Base-by-base conservation (phyloP, 495 filamentous ascomycete species). In the Collariella sp. region DNA sequence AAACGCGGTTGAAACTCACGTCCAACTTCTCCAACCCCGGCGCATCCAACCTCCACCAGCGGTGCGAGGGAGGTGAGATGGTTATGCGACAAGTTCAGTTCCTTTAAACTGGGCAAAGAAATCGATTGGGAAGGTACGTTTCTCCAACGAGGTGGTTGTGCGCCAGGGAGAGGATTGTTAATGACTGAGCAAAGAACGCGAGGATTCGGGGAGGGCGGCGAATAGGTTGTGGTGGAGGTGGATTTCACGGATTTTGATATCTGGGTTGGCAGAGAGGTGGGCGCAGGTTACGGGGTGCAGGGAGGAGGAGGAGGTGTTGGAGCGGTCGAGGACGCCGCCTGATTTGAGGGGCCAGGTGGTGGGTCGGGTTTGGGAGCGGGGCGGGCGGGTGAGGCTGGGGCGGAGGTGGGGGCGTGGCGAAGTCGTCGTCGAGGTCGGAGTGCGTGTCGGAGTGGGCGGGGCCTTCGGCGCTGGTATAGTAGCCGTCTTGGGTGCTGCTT, bases 151-250 rank as follows among this genome's bases (percentile, higher is more conserved):
- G 73, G 33, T 86, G 79, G 67, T 96, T 96, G 64, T 89, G 78
- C 9, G 88, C 83, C 10, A 97, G 68, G 36, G 89, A 88, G 46
- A 97, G 76, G 11, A 80, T 77, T 1, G 80, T 81, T n/a, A 97
- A 67, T 22, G 81, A 83, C 16, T 79, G 67, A 13, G 81, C 79
- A 41, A 94, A 81, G 58, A 84, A 78, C 12, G 75, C 76, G 20
- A 94, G 71, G 81, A 80, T 19, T 77, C 72, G 3, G 91, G 91
- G 19, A 96, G 79, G 11, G 70, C 62, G 6, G 77, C 78, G 55
- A 96, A 76, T 20, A 79, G 75, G 67, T 96, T 96, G 57, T 89
- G 83, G 31, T 87, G 81, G 39, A 95, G 75, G 48, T 84, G 79
- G 7, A 93, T 69, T 20, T 76, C 73, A 7, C 66, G 66, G 23